Conservation (phyloP, 345 rosid species). For the Syzygium aromaticum region DNA sequence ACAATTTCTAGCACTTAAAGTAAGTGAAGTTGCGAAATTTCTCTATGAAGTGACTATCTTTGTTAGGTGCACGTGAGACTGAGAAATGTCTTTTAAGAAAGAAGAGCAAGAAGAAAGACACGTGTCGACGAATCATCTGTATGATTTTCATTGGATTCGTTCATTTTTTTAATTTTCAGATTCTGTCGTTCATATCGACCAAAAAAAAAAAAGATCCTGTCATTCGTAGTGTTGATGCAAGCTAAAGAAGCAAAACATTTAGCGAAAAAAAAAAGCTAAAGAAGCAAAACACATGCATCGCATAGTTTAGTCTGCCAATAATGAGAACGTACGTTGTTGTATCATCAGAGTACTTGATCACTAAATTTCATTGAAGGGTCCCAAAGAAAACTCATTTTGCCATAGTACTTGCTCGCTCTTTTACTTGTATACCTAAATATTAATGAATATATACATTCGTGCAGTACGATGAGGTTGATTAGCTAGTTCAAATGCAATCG, state of each 20-base stretch:
- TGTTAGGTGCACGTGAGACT: not conserved
- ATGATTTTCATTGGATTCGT: rapidly evolving
- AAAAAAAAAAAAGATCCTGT: not conserved
- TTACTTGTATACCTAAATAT: not conserved
- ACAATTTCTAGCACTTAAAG: not conserved
- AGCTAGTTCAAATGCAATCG: not conserved
- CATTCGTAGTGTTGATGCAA: not conserved
- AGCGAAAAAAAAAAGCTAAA: no score
- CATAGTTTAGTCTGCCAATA: not conserved
- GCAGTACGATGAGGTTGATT: not conserved
- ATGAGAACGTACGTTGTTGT: not conserved
- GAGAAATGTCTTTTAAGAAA: not conserved
- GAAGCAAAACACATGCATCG: not conserved
- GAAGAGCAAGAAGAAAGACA: not conserved
- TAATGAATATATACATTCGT: not conserved
- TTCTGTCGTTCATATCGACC: not conserved
- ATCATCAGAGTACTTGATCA: not conserved
- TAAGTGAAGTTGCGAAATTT: not conserved
- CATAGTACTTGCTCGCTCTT: not conserved
- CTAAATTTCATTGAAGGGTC: not conserved
- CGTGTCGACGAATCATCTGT: not conserved
- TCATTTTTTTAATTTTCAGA: not conserved
- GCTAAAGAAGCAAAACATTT: not conserved
- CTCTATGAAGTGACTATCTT: not conserved
- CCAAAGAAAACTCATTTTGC: not conserved